Evolutionary conservation across 495 filamentous ascomycete genomes (phyloP).

Genomic region (Venustampulla echinocandica): DNA sequence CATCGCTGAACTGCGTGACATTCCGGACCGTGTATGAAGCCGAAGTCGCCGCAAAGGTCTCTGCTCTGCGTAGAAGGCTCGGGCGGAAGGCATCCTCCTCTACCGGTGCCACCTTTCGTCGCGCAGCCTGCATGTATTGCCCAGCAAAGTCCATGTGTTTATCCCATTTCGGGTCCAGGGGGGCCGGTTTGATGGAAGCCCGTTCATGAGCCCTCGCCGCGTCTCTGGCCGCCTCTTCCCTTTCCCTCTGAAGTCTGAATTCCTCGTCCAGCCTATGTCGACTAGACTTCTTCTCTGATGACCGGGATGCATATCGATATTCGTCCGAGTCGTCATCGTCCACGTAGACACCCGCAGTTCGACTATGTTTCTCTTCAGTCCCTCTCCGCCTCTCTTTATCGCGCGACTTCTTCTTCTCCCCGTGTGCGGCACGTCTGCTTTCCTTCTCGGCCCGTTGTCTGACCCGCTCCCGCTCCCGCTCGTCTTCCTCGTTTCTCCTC

Average conservation of each 20-base stretch:
- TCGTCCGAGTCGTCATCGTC: slow-evolving; percentile 31
- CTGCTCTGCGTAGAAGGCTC: slow-evolving; percentile 14
- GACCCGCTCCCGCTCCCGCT: slow-evolving; percentile 24
- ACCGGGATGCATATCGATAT: slow-evolving; percentile 6
- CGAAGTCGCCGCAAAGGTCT: slow-evolving; percentile 14
- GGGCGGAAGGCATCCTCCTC: slow-evolving; percentile 6
- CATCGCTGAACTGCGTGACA: slow-evolving; percentile 17
- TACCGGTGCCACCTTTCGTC: slow-evolving; percentile 7
- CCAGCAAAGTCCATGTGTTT: slow-evolving; percentile 16
- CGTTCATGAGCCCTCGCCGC: slow-evolving; percentile 1
- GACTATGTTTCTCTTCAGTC: slow-evolving; percentile 34
- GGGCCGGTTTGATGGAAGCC: slow-evolving; percentile 9
- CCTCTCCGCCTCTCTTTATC: slow-evolving; percentile 45
- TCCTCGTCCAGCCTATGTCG: slow-evolving; percentile 17
- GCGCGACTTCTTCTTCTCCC: slow-evolving; percentile 31
- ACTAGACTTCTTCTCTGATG: slow-evolving; percentile 17
- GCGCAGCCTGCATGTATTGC: slow-evolving; percentile 20
- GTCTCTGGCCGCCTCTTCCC: slow-evolving; percentile 12
- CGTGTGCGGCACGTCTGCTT: slow-evolving; percentile 24
- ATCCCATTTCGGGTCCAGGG: slow-evolving; percentile 17
- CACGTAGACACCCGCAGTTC: slow-evolving; percentile 17
- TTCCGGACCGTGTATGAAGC: slow-evolving; percentile 13
- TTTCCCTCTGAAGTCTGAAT: slow-evolving; percentile 1
- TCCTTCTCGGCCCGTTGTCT: slow-evolving; percentile 27
- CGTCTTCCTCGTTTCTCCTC: slow-evolving; percentile 25